Base-by-base conservation (phyloP, 2,329 filamentous ascomycete genomes). In the Talaromyces piceae region DNA sequence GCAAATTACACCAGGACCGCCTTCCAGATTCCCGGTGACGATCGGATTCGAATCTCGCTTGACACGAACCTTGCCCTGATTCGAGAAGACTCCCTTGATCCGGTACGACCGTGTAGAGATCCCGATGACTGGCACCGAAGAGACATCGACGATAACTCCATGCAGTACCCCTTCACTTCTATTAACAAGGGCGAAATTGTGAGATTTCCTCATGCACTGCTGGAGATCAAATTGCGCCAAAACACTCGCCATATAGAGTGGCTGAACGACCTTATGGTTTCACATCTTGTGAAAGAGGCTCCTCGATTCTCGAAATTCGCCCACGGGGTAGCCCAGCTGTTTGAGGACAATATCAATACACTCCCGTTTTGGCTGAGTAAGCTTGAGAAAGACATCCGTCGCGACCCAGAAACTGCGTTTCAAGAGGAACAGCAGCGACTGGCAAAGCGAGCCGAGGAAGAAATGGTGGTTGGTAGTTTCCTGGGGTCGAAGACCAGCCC, bases 231-330 rank as follows among this genome's bases (percentile, higher is more conserved):
- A 73, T 77, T 95, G 59, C 84, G 82, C 62, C 64, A 63, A 2
- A 61, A 59, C 33, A 66, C 64, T 58, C 90, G 88, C 68, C 82
- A 83, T 50, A 85, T 87, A 4, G 81, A 84, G 57, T 98, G 93
- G 93, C 77, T 97, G 28, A 82, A 90, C 59, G 93, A 98, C 59
- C 74, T 98, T 59, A 96, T 95, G 82, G 79, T 81, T 48, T 96
- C 90, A 4, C 91, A 98, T 68, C 79, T 98, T 4, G 87, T 98
- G 56, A 90, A 95, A 65, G 83, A 90, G 43, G 84, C 87, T 0
- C 88, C 91, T 1, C 83, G 87, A 47, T 98, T 98, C 73, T 96
- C 90, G 61, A 98, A 98, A 68, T 98, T 97, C 61, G 87, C 95
- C 2, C 91, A 98, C 62, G 93, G 93, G 55, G 84, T 94, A 4